Conservation (phyloP, 768 basidiomycete genomes). For the Mycena albidolilacea region DNA sequence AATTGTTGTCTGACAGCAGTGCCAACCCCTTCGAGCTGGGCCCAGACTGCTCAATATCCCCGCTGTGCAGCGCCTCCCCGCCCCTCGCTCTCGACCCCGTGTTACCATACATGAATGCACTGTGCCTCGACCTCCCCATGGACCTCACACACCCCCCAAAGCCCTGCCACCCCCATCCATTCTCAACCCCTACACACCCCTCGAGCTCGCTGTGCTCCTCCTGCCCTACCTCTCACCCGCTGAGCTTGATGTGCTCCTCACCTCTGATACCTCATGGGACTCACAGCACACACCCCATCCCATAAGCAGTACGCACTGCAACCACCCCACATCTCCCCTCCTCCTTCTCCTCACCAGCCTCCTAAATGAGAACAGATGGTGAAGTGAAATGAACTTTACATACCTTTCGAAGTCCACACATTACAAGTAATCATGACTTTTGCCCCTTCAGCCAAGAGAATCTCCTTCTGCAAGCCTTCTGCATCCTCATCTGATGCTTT, state of each 20-base stretch:
- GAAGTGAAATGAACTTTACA: no score
- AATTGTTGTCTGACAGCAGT: not conserved
- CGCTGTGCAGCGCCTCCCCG: not conserved
- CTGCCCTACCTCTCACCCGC: not conserved
- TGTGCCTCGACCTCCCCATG: conserved; percentile 30
- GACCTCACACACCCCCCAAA: not conserved
- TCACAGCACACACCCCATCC: no score
- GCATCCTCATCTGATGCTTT: no score
- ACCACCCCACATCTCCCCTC: no score
- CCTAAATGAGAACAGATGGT: no score
- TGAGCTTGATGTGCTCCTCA: conserved; percentile 29
- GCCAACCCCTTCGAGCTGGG: not conserved
- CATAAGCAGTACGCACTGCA: no score
- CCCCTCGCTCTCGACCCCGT: not conserved
- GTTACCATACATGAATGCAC: conserved; percentile 14
- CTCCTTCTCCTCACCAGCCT: no score
- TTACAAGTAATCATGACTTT: no score
- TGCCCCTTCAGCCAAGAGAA: no score
- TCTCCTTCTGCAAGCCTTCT: no score
- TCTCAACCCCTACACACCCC: conserved; percentile 23
- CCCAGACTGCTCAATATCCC: conserved; percentile 6
- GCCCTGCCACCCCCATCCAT: conserved; percentile 22
- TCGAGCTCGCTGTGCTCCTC: conserved; percentile 12
- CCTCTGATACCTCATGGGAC: no score
- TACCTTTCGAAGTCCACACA: no score